A percentile compares a stretch with the other conserved stretches of the same genome.
These are phyloP conservation scores for Stagonosporopsis cucurbitacearum DNA, from an alignment of 2,329 filamentous ascomycete genomes.

Conservation along the genomic window DNA sequence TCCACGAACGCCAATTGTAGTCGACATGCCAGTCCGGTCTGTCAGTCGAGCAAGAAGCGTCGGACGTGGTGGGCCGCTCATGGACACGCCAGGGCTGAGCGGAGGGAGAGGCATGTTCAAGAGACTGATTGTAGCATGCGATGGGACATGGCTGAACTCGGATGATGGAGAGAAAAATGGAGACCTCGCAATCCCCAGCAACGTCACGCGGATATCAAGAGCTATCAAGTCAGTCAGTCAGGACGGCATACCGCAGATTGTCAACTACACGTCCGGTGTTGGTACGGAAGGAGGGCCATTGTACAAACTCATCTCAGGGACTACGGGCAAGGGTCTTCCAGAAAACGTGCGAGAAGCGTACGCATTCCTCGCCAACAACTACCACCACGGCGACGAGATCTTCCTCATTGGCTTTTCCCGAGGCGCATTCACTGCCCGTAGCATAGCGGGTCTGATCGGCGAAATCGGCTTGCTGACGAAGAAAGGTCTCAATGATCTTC, in stretches of 20 bases:
- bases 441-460: slow-evolving; percentile 52
- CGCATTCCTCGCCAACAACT: slow-evolving; percentile 61
- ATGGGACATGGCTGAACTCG: slow-evolving; percentile 58
- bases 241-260: slow-evolving; percentile 58
- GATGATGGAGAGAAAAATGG: slow-evolving; percentile 55
- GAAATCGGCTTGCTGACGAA: slow-evolving; percentile 58
- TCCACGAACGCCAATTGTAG: slow-evolving; percentile 38
- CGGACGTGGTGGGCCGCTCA: slow-evolving; percentile 28
- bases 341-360: slow-evolving; percentile 59
- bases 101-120: slow-evolving; percentile 50
- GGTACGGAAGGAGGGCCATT: slow-evolving; percentile 54
- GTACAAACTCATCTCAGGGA: slow-evolving; percentile 50
- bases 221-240: slow-evolving; percentile 57
- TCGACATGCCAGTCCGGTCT: slow-evolving; percentile 36
- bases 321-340: slow-evolving; percentile 54
- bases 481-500: slow-evolving; percentile 53
- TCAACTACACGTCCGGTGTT: slow-evolving; percentile 59
- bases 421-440: slow-evolving; percentile 55
- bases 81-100: slow-evolving; percentile 43
- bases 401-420: slow-evolving; percentile 57
- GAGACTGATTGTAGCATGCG: slow-evolving; percentile 50
- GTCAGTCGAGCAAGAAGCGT: slow-evolving; percentile 39
- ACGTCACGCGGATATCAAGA: slow-evolving; percentile 57
- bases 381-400: slow-evolving; percentile 57
- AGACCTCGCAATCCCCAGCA: slow-evolving; percentile 54